Evolutionary conservation across 2,329 filamentous ascomycete genomes (phyloP), one percentile per base, ranked within the genome.

Genomic region (Cercospora sesami): DNA sequence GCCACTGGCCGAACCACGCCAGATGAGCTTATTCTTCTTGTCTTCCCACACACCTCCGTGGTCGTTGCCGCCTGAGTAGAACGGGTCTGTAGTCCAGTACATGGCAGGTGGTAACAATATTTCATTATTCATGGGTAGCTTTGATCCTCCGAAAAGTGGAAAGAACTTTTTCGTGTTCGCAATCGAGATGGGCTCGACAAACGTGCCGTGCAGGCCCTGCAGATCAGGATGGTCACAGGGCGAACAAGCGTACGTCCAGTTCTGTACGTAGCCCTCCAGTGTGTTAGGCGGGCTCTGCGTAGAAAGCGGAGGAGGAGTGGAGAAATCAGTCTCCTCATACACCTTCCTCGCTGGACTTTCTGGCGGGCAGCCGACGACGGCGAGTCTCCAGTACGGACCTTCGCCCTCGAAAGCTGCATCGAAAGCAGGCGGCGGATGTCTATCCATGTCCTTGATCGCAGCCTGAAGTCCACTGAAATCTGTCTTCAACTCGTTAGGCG

Each of bases 101-200:
- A 83, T 83, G 7, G 83, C 79, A 0, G 83, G 78, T 0, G 84
- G 84, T 4, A 85, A 77, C 6, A 85, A 76, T 60, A 86, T 85
- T 64, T 85, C 84, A 69, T 85, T 85, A 75, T 84, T 85, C 74
- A 82, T 78, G 1, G 80, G 75, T 0, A 86, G 74, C 67, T 86
- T 86, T 12, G 81, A 83, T 10, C 82, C 83, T 2, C 83, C 81
- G 55, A 86, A 85, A 1, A 85, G 73, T 7, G 84, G 84, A 59
- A 85, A 78, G 28, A 86, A 76, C 21, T 78, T 75, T 48, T 79
- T 77, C 0, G 82, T 80, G n/a, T 79, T 82, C 1, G 78, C 78
- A 4, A 81, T 77, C 3, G 82, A 82, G n/a, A 82, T 75, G 2
- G 83, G 83, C 63, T 83, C 82, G 31, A 84, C 79, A 62, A 85